Percentiles rank a stretch among this genome's conserved stretches.
These are phyloP conservation scores for Epithemia pelagica DNA, from an alignment of 108 stramenopile genomes.

Conservation along the genomic window DNA sequence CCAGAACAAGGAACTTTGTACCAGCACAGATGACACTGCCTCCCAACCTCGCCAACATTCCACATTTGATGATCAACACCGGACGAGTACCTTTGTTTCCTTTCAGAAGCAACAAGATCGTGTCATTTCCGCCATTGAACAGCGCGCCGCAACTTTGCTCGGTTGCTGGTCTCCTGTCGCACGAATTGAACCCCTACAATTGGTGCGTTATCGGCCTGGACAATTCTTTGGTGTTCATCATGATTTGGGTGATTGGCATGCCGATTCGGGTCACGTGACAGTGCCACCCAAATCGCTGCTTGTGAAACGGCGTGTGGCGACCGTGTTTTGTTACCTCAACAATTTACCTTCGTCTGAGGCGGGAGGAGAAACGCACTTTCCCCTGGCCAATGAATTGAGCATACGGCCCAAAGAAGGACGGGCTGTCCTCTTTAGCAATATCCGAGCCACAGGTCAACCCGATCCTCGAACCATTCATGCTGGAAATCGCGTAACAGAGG, in stretches of 20 bases:
- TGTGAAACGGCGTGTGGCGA: constrained; percentile 46
- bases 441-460: constrained; percentile 32
- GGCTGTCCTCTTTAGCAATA: constrained; percentile 50
- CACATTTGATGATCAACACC: constrained; percentile 34
- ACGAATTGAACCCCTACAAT: constrained; percentile 40
- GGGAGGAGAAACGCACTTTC: constrained; percentile 42
- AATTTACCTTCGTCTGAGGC: constrained; percentile 18
- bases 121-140: constrained; percentile 49
- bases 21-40: not conserved
- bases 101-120: constrained; percentile 42
- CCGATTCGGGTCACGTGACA: constrained; percentile 35
- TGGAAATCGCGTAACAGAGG: constrained; percentile 28
- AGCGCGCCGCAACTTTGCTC: constrained; percentile 35
- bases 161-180: constrained; percentile 35
- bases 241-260: constrained; percentile 47
- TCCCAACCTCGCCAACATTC: constrained; percentile 2
- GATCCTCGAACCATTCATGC: constrained; percentile 54
- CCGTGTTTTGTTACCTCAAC: constrained; percentile 63
- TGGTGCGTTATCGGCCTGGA: constrained; percentile 56
- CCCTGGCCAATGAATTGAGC: constrained; percentile 23
- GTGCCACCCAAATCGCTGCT: constrained; percentile 34
- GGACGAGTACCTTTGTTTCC: constrained; percentile 48
- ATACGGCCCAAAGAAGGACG: constrained; percentile 43
- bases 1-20: not conserved
- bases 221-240: constrained; percentile 68